Evolutionary conservation across 2,329 filamentous ascomycete genomes (phyloP).

Genomic region (Paramyrothecium roridum): DNA sequence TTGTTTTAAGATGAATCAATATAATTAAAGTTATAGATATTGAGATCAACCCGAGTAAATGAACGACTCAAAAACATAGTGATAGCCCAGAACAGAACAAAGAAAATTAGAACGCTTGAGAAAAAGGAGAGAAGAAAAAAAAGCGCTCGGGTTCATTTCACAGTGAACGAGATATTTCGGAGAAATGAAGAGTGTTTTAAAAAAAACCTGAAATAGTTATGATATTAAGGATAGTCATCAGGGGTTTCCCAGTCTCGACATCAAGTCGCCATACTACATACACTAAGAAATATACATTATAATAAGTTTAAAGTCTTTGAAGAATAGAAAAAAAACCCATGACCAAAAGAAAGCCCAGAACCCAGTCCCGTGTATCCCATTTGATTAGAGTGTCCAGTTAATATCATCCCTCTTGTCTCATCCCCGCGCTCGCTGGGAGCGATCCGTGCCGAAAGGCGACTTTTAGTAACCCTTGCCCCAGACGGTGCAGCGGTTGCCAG

Average conservation of each 20-base stretch:
- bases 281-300: conserved; percentile 6
- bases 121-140: no score
- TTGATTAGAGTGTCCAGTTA: background rate
- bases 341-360: background rate
- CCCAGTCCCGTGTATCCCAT: background rate
- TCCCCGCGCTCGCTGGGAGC: background rate
- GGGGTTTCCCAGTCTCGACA: background rate
- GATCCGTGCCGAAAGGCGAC: background rate
- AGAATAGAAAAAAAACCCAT: background rate
- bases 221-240: background rate
- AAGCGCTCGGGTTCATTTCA: background rate
- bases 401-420: background rate
- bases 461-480: conserved; percentile 24
- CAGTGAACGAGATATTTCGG: background rate
- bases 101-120: no score
- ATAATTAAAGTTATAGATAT: no score
- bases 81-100: no score
- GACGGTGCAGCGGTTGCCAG: conserved; percentile 34
- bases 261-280: conserved; percentile 4
- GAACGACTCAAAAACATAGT: no score
- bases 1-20: no score
- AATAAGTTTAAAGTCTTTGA: background rate
- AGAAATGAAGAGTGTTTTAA: background rate
- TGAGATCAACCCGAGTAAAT: no score
- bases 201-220: background rate